These are phyloP conservation scores for Mycena crocata DNA, from an alignment of 768 basidiomycete genomes.

Conservation along the genomic window DNA sequence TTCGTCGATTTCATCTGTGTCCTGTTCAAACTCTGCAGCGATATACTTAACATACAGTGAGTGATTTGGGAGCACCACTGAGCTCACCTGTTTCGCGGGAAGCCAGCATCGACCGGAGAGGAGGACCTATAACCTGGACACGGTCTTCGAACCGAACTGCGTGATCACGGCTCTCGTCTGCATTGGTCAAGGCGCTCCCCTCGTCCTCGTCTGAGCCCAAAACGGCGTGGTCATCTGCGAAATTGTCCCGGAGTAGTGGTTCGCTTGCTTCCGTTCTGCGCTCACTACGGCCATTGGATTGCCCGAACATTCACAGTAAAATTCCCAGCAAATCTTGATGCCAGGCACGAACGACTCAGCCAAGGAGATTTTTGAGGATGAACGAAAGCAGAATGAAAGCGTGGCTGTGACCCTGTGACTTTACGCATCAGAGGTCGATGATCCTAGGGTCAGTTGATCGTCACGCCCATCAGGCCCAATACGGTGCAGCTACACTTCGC, in stretches of 20 bases:
- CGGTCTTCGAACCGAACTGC: conserved; percentile 76
- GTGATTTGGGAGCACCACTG: conserved; percentile 36
- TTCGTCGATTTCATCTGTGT: conserved; percentile 85
- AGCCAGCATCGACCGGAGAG: conserved; percentile 75
- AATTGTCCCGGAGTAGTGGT: conserved; percentile 68
- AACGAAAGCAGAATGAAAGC: background rate
- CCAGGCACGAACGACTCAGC: too few relatives aligned
- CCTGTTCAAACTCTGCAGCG: conserved; percentile 81
- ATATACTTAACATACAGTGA: conserved; percentile 21
- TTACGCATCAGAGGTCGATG: too few relatives aligned
- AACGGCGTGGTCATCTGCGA: conserved; percentile 54
- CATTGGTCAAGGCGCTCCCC: conserved; percentile 46
- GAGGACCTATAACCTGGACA: conserved; percentile 74
- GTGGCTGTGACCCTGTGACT: too few relatives aligned
- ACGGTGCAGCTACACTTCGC: too few relatives aligned
- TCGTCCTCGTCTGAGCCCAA: conserved; percentile 65
- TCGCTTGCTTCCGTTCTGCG: conserved; percentile 56
- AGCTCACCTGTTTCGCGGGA: conserved; percentile 87
- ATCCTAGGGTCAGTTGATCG: too few relatives aligned
- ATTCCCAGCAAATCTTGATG: background rate
- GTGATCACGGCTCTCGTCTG: conserved; percentile 52
- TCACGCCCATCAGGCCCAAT: too few relatives aligned
- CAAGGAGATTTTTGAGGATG: too few relatives aligned
- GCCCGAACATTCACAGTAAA: conserved; percentile 27
- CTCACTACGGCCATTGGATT: conserved; percentile 20